phyloP scores from a whole-genome alignment of 257 asterid species.

The Anisodus acutangulus region DNA sequence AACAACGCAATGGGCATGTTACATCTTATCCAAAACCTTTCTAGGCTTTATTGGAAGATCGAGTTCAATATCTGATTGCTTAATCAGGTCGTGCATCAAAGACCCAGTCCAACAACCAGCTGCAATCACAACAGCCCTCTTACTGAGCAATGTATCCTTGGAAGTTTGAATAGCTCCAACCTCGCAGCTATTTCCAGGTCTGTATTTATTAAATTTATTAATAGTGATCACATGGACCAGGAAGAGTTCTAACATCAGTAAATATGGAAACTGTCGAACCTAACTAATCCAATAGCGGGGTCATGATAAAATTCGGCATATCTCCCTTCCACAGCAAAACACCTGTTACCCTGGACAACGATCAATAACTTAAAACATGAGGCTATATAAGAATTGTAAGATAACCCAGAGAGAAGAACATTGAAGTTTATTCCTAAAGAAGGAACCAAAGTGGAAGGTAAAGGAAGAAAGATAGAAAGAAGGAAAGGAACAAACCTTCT shows the following conservation, averaged over 20 bases:
- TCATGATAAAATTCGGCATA: conserved; percentile 89
- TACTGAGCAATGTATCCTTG: conserved; percentile 60
- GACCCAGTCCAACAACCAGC: conserved; percentile 98
- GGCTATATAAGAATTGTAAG: neutral
- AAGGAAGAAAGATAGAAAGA: conserved; percentile 18
- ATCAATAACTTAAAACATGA: conserved; percentile 30
- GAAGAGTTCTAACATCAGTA: conserved; percentile 18
- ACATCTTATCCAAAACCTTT: conserved; percentile 58
- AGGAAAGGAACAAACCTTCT: conserved; percentile 55
- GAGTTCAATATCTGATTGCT: conserved; percentile 53
- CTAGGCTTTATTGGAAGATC: conserved; percentile 91
- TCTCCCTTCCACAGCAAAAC: conserved; percentile 77
- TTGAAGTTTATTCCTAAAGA: conserved; percentile 23
- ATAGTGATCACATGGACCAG: conserved; percentile 10
- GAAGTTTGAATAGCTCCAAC: conserved; percentile 83
- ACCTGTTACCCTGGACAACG: conserved; percentile 65
- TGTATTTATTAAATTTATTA: conserved; percentile 37
- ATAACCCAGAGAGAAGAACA: neutral
- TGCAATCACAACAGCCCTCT: conserved; percentile 82
- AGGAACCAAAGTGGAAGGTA: neutral
- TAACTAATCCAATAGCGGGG: conserved; percentile 71
- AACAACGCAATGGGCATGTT: conserved; percentile 24
- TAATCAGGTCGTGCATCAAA: conserved; percentile 59
- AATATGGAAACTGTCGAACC: conserved; percentile 48
- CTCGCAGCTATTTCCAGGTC: conserved; percentile 69